Conservation (phyloP, 2,329 filamentous ascomycete species). For the Rutstroemia sp. region DNA sequence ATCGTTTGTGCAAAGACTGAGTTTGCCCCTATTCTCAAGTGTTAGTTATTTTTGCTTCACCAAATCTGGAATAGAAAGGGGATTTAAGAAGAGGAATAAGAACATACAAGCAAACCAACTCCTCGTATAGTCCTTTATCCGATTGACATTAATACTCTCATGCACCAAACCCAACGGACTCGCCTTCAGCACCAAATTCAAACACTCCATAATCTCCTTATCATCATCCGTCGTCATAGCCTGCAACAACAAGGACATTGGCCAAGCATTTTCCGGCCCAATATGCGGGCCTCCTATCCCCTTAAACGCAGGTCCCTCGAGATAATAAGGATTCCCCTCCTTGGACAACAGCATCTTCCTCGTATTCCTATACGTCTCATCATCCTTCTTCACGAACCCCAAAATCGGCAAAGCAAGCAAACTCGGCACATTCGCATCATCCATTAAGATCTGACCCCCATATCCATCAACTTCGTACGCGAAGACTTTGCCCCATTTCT, state of each 20-base stretch:
- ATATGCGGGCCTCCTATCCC: slow-evolving; percentile 79
- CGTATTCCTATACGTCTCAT: slow-evolving; percentile 80
- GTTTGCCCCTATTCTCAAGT: slow-evolving; percentile 60
- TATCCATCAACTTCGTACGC: slow-evolving; percentile 87
- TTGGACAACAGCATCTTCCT: slow-evolving; percentile 52
- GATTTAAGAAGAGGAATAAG: neutral
- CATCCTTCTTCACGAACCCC: slow-evolving; percentile 59
- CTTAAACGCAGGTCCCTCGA: slow-evolving; percentile 67
- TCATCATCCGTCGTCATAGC: slow-evolving; percentile 83
- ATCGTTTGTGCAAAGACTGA: slow-evolving; percentile 92
- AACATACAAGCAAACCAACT: slow-evolving; percentile 81
- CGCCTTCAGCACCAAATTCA: slow-evolving; percentile 68
- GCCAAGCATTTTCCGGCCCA: slow-evolving; percentile 88
- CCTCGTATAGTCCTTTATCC: slow-evolving; percentile 61
- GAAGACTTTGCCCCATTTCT: slow-evolving; percentile 70
- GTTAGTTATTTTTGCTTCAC: neutral
- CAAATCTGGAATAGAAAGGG: neutral
- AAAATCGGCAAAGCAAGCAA: slow-evolving; percentile 71
- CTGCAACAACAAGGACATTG: slow-evolving; percentile 89
- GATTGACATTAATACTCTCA: slow-evolving; percentile 83
- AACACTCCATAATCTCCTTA: slow-evolving; percentile 66
- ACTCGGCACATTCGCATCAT: slow-evolving; percentile 82
- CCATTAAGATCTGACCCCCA: slow-evolving; percentile 76
- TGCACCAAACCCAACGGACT: slow-evolving; percentile 77
- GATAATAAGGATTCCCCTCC: slow-evolving; percentile 72